These are phyloP conservation scores for Arbutus unedo DNA, from an alignment of 148 eudicot species.

Conservation along the genomic window DNA sequence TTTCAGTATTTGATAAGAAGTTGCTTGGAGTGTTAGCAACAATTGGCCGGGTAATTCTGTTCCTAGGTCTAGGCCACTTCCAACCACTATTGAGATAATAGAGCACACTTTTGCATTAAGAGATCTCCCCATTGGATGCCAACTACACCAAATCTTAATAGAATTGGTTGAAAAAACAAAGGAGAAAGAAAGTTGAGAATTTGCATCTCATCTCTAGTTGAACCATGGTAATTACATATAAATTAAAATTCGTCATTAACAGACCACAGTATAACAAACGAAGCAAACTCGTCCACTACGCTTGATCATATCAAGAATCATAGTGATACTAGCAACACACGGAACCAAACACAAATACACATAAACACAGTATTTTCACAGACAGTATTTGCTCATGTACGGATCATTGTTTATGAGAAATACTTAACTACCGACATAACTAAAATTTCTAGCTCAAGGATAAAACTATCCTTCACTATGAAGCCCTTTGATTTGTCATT, in stretches of 20 bases:
- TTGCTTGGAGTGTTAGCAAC: no score
- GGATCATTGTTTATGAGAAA: neutral
- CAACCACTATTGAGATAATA: no score
- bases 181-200: neutral
- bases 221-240: no score
- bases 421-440: slow-evolving; percentile 5
- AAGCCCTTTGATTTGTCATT: neutral
- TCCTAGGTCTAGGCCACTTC: no score
- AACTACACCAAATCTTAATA: neutral
- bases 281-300: no score
- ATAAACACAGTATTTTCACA: neutral
- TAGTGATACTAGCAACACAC: neutral
- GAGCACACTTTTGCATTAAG: no score
- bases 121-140: no score
- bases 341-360: neutral
- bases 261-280: no score
- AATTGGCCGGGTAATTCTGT: no score
- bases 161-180: neutral
- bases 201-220: neutral
- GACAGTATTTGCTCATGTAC: neutral
- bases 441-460: slow-evolving; percentile 14
- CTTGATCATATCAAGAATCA: no score
- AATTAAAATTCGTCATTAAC: no score
- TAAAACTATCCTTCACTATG: slow-evolving; percentile 3
- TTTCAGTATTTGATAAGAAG: no score